Conservation (phyloP, 2,329 filamentous ascomycete species). For the Orbilia blumenaviensis region DNA sequence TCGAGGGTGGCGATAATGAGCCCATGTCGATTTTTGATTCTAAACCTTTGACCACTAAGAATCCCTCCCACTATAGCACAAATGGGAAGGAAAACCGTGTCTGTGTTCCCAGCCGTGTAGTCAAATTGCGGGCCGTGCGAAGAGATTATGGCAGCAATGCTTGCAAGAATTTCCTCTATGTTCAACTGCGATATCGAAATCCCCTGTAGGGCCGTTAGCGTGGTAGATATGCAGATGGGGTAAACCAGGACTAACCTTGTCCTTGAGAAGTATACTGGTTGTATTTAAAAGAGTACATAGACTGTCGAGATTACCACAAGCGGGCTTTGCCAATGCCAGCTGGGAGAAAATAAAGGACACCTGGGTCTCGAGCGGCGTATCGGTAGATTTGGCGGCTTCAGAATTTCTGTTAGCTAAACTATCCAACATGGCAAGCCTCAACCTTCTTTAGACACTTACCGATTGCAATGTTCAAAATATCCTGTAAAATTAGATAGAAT, state of each 20-base stretch:
- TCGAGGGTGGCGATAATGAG: slow-evolving; percentile 20
- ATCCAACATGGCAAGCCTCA: background rate
- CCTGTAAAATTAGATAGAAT: slow-evolving; percentile 16
- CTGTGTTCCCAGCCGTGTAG: background rate
- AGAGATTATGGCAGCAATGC: background rate
- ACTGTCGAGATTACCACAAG: slow-evolving; percentile 11
- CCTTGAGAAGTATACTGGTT: slow-evolving; percentile 26
- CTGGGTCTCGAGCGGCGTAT: background rate
- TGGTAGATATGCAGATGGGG: background rate
- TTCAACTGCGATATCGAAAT: slow-evolving; percentile 34
- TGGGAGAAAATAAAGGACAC: slow-evolving; percentile 24
- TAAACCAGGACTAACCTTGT: slow-evolving; percentile 9
- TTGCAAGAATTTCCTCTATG: slow-evolving; percentile 37
- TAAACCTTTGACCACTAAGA: slow-evolving; percentile 33
- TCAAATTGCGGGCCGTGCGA: slow-evolving; percentile 13
- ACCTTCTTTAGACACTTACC: slow-evolving; percentile 3
- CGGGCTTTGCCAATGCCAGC: background rate
- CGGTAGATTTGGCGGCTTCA: slow-evolving; percentile 15
- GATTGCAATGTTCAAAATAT: slow-evolving; percentile 2
- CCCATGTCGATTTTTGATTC: slow-evolving; percentile 37
- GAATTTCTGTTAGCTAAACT: background rate
- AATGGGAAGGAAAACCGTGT: slow-evolving; percentile 25
- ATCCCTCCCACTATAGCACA: slow-evolving; percentile 30
- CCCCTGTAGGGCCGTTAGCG: background rate
- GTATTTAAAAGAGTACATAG: slow-evolving; percentile 10